A percentile compares a stretch with the other conserved stretches of the same genome.
phyloP scores from a whole-genome alignment of 1,284 basidiomycete genomes.

The Taiwanofungus camphoratus region DNA sequence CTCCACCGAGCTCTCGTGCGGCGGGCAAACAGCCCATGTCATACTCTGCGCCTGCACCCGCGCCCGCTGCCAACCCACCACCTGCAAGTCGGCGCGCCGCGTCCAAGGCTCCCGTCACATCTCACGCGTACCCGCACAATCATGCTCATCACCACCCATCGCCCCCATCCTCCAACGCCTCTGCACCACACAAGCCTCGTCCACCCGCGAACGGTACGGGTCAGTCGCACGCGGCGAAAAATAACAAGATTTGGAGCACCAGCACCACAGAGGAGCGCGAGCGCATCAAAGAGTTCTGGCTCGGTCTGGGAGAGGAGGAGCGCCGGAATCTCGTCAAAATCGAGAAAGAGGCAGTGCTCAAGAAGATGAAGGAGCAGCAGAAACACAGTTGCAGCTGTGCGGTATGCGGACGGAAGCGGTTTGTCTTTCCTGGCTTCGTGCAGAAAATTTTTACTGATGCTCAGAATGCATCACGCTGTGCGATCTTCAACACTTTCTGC shows the following conservation, averaged over 20 bases:
- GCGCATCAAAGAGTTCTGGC: slow-evolving; percentile 97
- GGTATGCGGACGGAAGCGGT: slow-evolving; percentile 96
- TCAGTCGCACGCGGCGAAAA: slow-evolving; percentile 31
- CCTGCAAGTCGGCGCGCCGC: slow-evolving; percentile 48
- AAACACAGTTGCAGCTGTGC: slow-evolving; percentile 94
- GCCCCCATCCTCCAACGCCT: slow-evolving; percentile 61
- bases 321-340: slow-evolving; percentile 88
- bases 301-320: slow-evolving; percentile 84
- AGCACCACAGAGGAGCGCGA: slow-evolving; percentile 90
- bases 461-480: slow-evolving; percentile 16
- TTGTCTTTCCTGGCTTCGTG: slow-evolving; percentile 34
- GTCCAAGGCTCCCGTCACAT: slow-evolving; percentile 59
- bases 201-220: slow-evolving; percentile 33
- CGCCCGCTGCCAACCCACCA: slow-evolving; percentile 26
- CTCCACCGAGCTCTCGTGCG: slow-evolving; percentile 58
- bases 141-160: slow-evolving; percentile 62
- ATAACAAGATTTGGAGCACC: slow-evolving; percentile 84
- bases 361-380: slow-evolving; percentile 99
- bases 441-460: slow-evolving; percentile 35
- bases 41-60: slow-evolving; percentile 30
- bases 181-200: slow-evolving; percentile 41
- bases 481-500: slow-evolving; percentile 15
- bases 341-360: slow-evolving; percentile 94
- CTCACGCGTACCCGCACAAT: slow-evolving; percentile 47
- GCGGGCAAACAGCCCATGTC: slow-evolving; percentile 76